These are phyloP conservation scores for Jamesozyma gamospora DNA, from an alignment of 805 yeast species.

Conservation along the genomic window DNA sequence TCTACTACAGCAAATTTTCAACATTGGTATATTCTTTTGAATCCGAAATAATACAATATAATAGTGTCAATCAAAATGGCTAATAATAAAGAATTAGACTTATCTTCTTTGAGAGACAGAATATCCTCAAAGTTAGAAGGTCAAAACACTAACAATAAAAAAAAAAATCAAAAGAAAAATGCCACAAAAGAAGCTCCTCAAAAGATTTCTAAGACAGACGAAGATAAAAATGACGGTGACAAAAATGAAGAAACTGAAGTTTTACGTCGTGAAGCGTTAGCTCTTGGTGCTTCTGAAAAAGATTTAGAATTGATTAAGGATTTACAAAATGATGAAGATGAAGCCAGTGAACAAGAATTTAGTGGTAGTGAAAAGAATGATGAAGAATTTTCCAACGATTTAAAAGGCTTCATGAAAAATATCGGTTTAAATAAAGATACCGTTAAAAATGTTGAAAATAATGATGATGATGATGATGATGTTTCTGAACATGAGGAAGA, in stretches of 20 bases:
- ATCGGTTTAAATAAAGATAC: constrained; percentile 47
- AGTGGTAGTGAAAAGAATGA: constrained; percentile 26
- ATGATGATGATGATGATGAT: constrained; percentile 17
- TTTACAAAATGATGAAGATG: constrained; percentile 40
- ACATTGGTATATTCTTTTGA: no score
- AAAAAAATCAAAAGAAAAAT: constrained; percentile 15
- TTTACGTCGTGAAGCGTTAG: constrained; percentile 63
- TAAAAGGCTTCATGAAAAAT: constrained; percentile 51
- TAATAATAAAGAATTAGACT: constrained; percentile 13
- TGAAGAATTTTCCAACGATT: constrained; percentile 40
- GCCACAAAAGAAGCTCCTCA: constrained; percentile 7
- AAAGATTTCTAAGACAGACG: constrained; percentile 6
- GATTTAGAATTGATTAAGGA: constrained; percentile 59
- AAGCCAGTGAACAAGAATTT: constrained; percentile 34
- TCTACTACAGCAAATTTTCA: no score
- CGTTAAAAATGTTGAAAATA: constrained; percentile 29
- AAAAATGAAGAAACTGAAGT: constrained; percentile 13
- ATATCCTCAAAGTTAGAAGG: constrained; percentile 43
- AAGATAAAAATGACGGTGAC: constrained; percentile 9
- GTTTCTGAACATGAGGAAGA: constrained; percentile 13
- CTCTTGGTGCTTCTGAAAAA: constrained; percentile 78
- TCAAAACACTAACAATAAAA: constrained; percentile 17
- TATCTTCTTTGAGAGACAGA: constrained; percentile 53
- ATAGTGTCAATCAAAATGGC: neutral
- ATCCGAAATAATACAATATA: no score